phyloP scores from a whole-genome alignment of 2,329 filamentous ascomycete genomes.

The Pseudofabraea citricarpa region DNA sequence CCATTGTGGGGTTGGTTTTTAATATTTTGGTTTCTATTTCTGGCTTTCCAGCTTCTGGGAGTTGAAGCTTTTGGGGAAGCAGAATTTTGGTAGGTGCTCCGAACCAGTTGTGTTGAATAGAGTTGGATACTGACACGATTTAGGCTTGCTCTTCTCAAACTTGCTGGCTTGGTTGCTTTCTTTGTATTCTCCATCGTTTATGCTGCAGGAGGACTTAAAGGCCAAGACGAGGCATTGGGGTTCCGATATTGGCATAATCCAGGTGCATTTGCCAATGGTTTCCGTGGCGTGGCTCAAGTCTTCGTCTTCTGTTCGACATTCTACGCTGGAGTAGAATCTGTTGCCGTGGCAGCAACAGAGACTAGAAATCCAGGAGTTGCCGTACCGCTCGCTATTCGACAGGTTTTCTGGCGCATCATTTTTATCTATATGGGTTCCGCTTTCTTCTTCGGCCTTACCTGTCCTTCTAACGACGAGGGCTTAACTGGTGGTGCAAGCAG shows the following conservation, averaged over 20 bases:
- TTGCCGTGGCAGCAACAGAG: slow-evolving; percentile 49
- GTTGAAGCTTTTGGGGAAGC: slow-evolving; percentile 48
- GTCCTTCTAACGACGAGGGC: slow-evolving; percentile 27
- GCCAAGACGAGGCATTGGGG: slow-evolving; percentile 45
- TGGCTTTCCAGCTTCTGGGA: slow-evolving; percentile 34
- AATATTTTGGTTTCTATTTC: slow-evolving; percentile 40
- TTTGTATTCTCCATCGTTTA: slow-evolving; percentile 72
- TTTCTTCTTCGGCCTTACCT: slow-evolving; percentile 23
- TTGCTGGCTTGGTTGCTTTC: slow-evolving; percentile 64
- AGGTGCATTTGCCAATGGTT: slow-evolving; percentile 35
- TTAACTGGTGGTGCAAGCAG: slow-evolving; percentile 30
- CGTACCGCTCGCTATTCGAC: slow-evolving; percentile 51
- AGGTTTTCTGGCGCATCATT: slow-evolving; percentile 57
- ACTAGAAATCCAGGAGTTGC: slow-evolving; percentile 52
- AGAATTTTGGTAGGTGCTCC: slow-evolving; percentile 47
- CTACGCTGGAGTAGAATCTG: slow-evolving; percentile 32
- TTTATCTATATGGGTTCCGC: slow-evolving; percentile 45
- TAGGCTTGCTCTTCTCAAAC: slow-evolving; percentile 67
- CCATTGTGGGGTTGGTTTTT: slow-evolving; percentile 40
- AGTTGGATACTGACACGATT: slow-evolving; percentile 59
- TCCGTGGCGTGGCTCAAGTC: slow-evolving; percentile 41
- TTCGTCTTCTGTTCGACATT: slow-evolving; percentile 41
- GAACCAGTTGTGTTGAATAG: no score
- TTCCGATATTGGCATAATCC: slow-evolving; percentile 42
- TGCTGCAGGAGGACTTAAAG: slow-evolving; percentile 60